Conservation (phyloP, 2,329 filamentous ascomycete genomes). For the Colletotrichum sidae region DNA sequence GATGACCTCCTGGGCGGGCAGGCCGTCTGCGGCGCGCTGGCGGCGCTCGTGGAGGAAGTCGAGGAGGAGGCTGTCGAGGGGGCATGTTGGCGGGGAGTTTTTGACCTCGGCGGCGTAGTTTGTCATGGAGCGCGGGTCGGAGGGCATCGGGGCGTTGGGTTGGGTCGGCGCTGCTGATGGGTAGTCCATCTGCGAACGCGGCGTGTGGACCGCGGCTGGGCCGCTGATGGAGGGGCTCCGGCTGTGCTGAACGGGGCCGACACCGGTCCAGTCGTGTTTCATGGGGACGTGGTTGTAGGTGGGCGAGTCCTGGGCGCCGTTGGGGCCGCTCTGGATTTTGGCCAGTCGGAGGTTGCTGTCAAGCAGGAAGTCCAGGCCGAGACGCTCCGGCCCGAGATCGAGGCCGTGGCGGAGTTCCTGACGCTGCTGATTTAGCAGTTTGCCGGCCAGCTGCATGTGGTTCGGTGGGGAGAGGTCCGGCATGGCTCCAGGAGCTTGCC, state of each 20-base stretch:
- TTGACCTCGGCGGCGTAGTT: slow-evolving; percentile 55
- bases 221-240: slow-evolving; percentile 66
- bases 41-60: slow-evolving; percentile 80
- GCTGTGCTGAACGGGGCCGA: slow-evolving; percentile 67
- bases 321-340: slow-evolving; percentile 62
- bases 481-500: slow-evolving; percentile 17
- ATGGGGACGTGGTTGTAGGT: slow-evolving; percentile 59
- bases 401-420: slow-evolving; percentile 65
- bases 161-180: background rate
- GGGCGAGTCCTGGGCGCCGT: slow-evolving; percentile 59
- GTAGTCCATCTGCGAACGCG: slow-evolving; percentile 23
- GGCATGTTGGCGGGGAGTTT: slow-evolving; percentile 77
- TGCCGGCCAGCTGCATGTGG: slow-evolving; percentile 43
- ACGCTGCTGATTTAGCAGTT: slow-evolving; percentile 58
- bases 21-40: slow-evolving; percentile 74
- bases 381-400: slow-evolving; percentile 72
- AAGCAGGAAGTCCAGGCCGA: slow-evolving; percentile 80
- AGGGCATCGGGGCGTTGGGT: slow-evolving; percentile 6
- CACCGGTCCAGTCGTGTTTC: slow-evolving; percentile 62
- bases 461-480: slow-evolving; percentile 39
- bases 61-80: slow-evolving; percentile 82
- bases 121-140: slow-evolving; percentile 14
- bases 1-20: slow-evolving; percentile 72
- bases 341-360: slow-evolving; percentile 67
- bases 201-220: slow-evolving; percentile 16